Evolutionary conservation across 1,139 yeast genomes (phyloP), one percentile per base, ranked within the genome.

Genomic region (Debaryomyces psychrophilus): DNA sequence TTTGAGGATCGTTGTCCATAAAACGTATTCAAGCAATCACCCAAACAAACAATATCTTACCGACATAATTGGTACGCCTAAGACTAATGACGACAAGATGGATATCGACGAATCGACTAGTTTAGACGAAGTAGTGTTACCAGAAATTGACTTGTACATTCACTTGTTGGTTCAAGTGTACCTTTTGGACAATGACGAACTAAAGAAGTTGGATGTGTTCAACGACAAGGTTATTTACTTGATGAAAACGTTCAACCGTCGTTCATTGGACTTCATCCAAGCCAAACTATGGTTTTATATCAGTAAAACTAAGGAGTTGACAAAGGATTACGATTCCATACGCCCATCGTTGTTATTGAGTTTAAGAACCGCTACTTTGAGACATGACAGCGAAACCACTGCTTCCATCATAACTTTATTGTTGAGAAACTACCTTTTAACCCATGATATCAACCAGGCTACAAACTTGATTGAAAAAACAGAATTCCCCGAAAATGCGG

Each of bases 241-340:
- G 27, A 68, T 90, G 62, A 76, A 79, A 48, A 65, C 76, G 17
- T 86, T 85, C 69, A 90, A 90, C 66, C 82, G 89, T 54, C 82
- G 98, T 56, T 81, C 95, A 2, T 72, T 93, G 54, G 99, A 95
- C 65, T 83, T 87, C 58, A 79, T 95, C 51, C 85, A 85, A 53
- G 95, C 98, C 11, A 93, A 92, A 65, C 77, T 88, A 51, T 95
- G 99, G 98, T 95, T 92, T 64, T 93, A 90, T 69, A 81, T 90
- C 54, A 79, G 86, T 41, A 81, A 96, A 65, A 81, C 92, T 4
- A 82, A 83, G 55, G 99, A 93, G 69, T 69, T 85, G 50, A 62
- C 73, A 37, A 78, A 77, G 41, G 85, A 85, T 56, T 70, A 83
- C 48, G 71, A 76, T 44, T 69, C 81, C n/a, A 73, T 89, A 45